Base-by-base conservation (phyloP, 2,329 filamentous ascomycete genomes). In the Fusarium scirpi region DNA sequence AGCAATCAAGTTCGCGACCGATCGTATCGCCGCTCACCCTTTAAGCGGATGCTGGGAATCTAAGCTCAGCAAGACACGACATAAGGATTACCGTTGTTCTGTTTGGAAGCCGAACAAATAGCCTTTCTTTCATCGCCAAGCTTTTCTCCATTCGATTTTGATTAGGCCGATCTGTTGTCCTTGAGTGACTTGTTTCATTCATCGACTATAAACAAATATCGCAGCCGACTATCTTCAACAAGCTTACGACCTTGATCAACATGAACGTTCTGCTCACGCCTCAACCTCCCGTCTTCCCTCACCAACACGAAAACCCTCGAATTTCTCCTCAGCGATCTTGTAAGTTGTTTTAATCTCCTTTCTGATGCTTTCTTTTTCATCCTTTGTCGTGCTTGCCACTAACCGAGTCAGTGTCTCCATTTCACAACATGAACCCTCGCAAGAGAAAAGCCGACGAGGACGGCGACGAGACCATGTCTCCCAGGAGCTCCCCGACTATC, bases 381-480 rank as follows among this genome's bases (percentile, higher is more conserved):
- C 66, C 53, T 41, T 18, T 53, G 51, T 45, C 51, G 27, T 67
- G 55, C 54, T 46, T 43, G 58, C 51, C 68, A 58, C 76, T 77
- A 55, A 78, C 69, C 15, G 49, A 58, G 34, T 81, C 55, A 81
- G 80, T 79, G 49, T 78, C 79, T 69, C 85, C 87, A 11, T 85
- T 87, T 72, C 78, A 86, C 65, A 85, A 79, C 78, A 89, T 89
- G 85, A 73, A 80, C 20, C 83, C 80, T 74, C 85, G 87, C 73
- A 98, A 98, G 86, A 91, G 96, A 82, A 98, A 98, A 86, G 94
- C 93, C 76, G 89, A 91, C 61, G 89, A 91, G 54, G 92, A 94
- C 78, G 80, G 80, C 38, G 93, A 94, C 77, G 98, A 98, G 93
- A 94, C 92, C 64, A 91, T 95, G 76, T 98, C 95, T 40, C 94